Evolutionary conservation across 2,329 filamentous ascomycete species (phyloP), one percentile per base, ranked within the genome.

Genomic region (Ascochyta rabiei): DNA sequence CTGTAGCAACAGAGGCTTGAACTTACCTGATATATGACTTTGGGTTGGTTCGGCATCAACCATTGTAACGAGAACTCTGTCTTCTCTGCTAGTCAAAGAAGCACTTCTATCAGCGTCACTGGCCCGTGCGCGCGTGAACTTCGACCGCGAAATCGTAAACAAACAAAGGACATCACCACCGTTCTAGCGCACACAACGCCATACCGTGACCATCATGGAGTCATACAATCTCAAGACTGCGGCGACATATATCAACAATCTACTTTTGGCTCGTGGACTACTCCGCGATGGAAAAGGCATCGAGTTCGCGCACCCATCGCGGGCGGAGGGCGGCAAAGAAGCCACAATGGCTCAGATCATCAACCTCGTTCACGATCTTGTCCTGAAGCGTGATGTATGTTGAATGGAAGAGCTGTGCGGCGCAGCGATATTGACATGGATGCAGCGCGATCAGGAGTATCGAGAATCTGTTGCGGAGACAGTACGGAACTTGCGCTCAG

Each of bases 321-420:
- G 85, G 59, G 83, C 81, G 55, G 84, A 87, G 60, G 82, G 82
- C 16, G 85, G 84, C 16, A 81, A 85, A 33, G 83, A 84, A 69
- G 84, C 83, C 45, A 90, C 89, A 16, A 93, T 95, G 87, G 89
- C 89, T 18, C 86, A 87, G 62, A 88, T 98, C 66, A 96, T 99
- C 78, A 90, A 93, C 71, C 83, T 99, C 21, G 86, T 99, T 43
- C 96, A 99, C 75, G 95, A 99, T 72, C 77, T 99, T 64, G 91
- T 99, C 55, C 75, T 97, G 56, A 86, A 93, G 63, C 86, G 93
- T 80, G 95, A 99, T 74, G 91, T 96, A 80, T 66, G 86, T 10
- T 18, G 18, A 23, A 35, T 3, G 16, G 12, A 18, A 8, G 1
- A 15, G 7, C 13, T 2, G 13, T 16, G 26, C 12, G 12, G 28